Base-by-base conservation (phyloP, 202 grass and related monocot genomes). In the Zizania palustris region DNA sequence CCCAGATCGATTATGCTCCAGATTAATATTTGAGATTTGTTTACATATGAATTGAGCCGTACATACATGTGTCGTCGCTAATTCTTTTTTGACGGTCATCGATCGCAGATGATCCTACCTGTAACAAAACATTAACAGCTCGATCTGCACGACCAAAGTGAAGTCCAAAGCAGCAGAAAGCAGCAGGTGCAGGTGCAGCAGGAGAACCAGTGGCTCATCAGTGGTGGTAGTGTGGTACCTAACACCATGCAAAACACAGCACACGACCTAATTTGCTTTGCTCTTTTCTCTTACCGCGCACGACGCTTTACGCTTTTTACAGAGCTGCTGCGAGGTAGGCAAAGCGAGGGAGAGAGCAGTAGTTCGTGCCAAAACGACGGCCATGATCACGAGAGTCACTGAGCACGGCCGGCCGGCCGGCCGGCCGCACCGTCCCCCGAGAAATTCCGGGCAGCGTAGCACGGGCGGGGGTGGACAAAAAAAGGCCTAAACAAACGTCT, bases 361-460 rank as follows among this genome's bases (percentile, higher is more conserved):
- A 42, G 40, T 42, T 11, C 12, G 15, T 11, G 49, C 45, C n/a
- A n/a, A 40, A 79, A 60, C 34, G 74, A 57, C 28, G 63, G 55
- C 34, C 74, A 40, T 4, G 67, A 16, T 73, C 79, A 58, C 45
- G 39, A 56, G 62, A 76, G 72, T 44, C 33, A 28, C 28, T 28
- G 28, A 28, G 28, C 28, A 0, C n/a, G n/a, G n/a, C n/a, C n/a
- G n/a, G n/a, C n/a, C n/a, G n/a, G n/a, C 28, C 28, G 28, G 28
- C 28, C 28, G 28, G 28, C 28, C 28, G 28, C 28, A 28, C 7
- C 55, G 78, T 5, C 45, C 22, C 45, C 74, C 39, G 7, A 78
- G 64, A 84, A 88, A 87, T 83, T 80, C 63, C 7, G 15, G 50
- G 45, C 45, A 49, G 4, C 45, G 28, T 38, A 18, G 55, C 62